These are phyloP conservation scores for Stevia rebaudiana DNA, from an alignment of 140 eudicot species.

Conservation along the genomic window DNA sequence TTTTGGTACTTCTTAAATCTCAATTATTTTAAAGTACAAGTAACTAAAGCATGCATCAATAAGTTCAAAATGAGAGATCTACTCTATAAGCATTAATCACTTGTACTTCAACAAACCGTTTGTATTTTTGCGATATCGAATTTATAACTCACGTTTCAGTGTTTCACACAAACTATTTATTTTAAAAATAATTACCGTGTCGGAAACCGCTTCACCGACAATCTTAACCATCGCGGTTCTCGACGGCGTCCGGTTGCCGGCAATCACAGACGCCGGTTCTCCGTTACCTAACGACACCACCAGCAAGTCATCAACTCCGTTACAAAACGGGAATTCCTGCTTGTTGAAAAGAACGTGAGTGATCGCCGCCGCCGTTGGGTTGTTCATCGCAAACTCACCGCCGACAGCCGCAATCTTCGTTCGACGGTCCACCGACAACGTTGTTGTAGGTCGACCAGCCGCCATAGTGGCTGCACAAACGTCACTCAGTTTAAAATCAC, in stretches of 20 bases:
- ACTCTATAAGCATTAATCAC: background rate
- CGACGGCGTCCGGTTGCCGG: slow-evolving; percentile 32
- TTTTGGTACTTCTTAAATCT: background rate
- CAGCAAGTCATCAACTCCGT: slow-evolving; percentile 58
- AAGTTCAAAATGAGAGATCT: background rate
- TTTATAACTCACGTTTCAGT: slow-evolving; percentile 13
- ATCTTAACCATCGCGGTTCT: slow-evolving; percentile 39
- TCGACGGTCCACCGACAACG: slow-evolving; percentile 47
- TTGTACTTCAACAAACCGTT: slow-evolving; percentile 2
- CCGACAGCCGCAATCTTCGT: slow-evolving; percentile 49
- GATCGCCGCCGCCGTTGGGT: slow-evolving; percentile 76
- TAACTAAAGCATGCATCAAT: background rate
- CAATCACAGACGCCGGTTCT: slow-evolving; percentile 22
- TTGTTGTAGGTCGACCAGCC: slow-evolving; percentile 20
- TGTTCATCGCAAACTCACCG: slow-evolving; percentile 66
- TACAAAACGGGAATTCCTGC: slow-evolving; percentile 68
- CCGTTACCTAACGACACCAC: slow-evolving; percentile 76
- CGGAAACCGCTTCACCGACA: slow-evolving; percentile 65
- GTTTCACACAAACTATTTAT: slow-evolving; percentile 6
- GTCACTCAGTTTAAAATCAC: slow-evolving; percentile 54
- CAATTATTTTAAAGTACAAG: slow-evolving; percentile 12
- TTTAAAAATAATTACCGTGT: slow-evolving; percentile 43
- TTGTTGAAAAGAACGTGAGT: slow-evolving; percentile 66
- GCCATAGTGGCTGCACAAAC: slow-evolving; percentile 71
- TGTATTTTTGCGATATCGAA: background rate